Percentiles rank a stretch among this genome's conserved stretches.
These are phyloP conservation scores for Eustoma russellianum DNA, from an alignment of 257 asterid species.

Conservation along the genomic window DNA sequence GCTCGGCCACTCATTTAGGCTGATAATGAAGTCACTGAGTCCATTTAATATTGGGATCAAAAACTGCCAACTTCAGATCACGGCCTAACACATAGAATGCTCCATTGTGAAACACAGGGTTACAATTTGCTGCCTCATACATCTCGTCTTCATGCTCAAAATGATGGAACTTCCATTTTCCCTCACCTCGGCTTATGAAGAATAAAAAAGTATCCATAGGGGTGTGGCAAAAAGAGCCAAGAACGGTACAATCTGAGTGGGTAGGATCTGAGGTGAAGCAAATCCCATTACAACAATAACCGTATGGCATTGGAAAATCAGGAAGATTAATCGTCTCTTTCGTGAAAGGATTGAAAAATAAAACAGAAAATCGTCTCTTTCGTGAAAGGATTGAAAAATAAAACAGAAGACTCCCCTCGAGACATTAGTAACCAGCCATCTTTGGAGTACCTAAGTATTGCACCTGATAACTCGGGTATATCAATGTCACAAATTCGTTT, in stretches of 20 bases:
- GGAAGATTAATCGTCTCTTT: neutral
- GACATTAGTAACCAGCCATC: too few relatives aligned
- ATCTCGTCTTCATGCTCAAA: too few relatives aligned
- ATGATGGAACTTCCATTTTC: neutral
- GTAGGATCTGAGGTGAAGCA: neutral
- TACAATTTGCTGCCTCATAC: neutral
- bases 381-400: neutral
- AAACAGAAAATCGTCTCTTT: neutral
- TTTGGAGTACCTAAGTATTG: too few relatives aligned
- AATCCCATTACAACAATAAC: too few relatives aligned
- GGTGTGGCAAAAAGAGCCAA: neutral
- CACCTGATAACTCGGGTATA: too few relatives aligned
- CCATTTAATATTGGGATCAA: too few relatives aligned
- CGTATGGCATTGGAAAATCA: neutral
- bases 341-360: conserved; percentile 6
- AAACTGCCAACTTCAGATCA: neutral
- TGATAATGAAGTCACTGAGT: neutral
- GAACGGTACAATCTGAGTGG: neutral
- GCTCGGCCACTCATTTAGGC: too few relatives aligned
- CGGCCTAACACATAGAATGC: neutral
- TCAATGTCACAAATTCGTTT: too few relatives aligned
- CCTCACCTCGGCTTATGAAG: too few relatives aligned
- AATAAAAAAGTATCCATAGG: too few relatives aligned
- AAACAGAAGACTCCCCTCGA: too few relatives aligned
- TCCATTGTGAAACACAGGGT: conserved; percentile 1